phyloP scores from a whole-genome alignment of 73 alveolate genomes.

The Blepharisma stoltei region DNA sequence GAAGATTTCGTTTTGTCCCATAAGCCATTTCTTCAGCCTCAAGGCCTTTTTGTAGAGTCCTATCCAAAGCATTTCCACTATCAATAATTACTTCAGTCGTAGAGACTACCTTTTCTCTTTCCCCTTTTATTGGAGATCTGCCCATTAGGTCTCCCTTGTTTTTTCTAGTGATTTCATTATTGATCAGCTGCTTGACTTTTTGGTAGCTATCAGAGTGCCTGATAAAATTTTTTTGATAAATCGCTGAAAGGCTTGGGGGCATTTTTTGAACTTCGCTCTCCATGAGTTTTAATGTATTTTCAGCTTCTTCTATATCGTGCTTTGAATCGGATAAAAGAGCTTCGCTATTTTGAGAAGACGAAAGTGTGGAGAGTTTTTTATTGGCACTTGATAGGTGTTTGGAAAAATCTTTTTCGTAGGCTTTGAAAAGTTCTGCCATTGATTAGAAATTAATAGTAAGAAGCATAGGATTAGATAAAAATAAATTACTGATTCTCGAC shows the following conservation, averaged over 20 bases:
- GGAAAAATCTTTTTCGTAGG: constrained; percentile 20
- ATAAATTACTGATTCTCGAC: too few relatives aligned
- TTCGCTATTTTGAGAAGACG: background rate
- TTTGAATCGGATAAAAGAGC: background rate
- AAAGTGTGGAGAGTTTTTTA: background rate
- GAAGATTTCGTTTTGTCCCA: background rate
- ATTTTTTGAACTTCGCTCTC: constrained; percentile 5
- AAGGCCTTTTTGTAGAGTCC: background rate
- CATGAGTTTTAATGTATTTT: constrained; percentile 1
- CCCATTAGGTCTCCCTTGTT: constrained; percentile 1
- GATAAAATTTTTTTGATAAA: background rate
- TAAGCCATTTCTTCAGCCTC: constrained; percentile 21
- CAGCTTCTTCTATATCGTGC: constrained; percentile 10
- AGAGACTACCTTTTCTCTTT: background rate
- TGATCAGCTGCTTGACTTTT: background rate
- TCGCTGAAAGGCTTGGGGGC: background rate
- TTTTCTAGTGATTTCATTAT: background rate
- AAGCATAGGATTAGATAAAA: too few relatives aligned
- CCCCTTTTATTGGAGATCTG: background rate
- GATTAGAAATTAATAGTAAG: background rate
- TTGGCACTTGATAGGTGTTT: background rate
- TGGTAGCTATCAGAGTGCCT: background rate
- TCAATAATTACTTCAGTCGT: background rate
- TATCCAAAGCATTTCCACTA: constrained; percentile 25
- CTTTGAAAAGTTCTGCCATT: constrained; percentile 29